phyloP scores from a whole-genome alignment of 805 yeast species.

The Trichomonascus vanleenenianus region DNA sequence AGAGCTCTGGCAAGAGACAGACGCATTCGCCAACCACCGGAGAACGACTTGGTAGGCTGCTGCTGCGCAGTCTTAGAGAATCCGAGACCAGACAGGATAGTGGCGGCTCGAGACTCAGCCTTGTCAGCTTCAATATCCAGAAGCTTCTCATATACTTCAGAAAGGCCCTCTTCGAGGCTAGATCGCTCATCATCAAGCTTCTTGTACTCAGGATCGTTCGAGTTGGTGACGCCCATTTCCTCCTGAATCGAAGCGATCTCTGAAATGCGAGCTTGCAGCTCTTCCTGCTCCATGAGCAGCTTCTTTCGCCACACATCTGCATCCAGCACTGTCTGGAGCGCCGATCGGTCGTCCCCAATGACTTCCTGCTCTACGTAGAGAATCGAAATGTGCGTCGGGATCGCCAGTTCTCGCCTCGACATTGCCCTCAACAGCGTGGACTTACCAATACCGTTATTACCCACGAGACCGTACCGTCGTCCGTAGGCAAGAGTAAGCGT shows the following conservation, averaged over 20 bases:
- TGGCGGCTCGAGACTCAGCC: slow-evolving; percentile 96
- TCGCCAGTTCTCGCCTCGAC: slow-evolving; percentile 85
- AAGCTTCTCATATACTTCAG: slow-evolving; percentile 73
- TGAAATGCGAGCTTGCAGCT: slow-evolving; percentile 53
- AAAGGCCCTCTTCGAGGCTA: slow-evolving; percentile 71
- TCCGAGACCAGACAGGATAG: slow-evolving; percentile 87
- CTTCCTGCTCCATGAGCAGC: slow-evolving; percentile 62
- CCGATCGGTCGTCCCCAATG: slow-evolving; percentile 84
- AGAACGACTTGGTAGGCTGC: slow-evolving; percentile 78
- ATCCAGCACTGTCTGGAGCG: slow-evolving; percentile 91
- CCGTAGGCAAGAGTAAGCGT: slow-evolving; percentile 83
- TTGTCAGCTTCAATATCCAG: slow-evolving; percentile 94
- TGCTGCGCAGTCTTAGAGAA: slow-evolving; percentile 82
- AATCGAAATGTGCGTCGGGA: slow-evolving; percentile 93
- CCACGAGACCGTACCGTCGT: slow-evolving; percentile 93
- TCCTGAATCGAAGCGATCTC: slow-evolving; percentile 64
- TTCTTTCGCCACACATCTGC: slow-evolving; percentile 99
- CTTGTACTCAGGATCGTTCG: slow-evolving; percentile 44
- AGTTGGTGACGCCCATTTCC: slow-evolving; percentile 16
- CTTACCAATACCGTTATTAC: slow-evolving; percentile 99
- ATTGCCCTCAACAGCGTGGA: slow-evolving; percentile 87
- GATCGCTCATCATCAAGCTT: slow-evolving; percentile 84
- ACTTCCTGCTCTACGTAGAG: slow-evolving; percentile 97
- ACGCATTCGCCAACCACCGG: slow-evolving; percentile 99
- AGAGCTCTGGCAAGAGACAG: slow-evolving; percentile 95